Evolutionary conservation across 2,329 filamentous ascomycete genomes (phyloP), one percentile per base, ranked within the genome.

Genomic region (Epichloe hybrida): DNA sequence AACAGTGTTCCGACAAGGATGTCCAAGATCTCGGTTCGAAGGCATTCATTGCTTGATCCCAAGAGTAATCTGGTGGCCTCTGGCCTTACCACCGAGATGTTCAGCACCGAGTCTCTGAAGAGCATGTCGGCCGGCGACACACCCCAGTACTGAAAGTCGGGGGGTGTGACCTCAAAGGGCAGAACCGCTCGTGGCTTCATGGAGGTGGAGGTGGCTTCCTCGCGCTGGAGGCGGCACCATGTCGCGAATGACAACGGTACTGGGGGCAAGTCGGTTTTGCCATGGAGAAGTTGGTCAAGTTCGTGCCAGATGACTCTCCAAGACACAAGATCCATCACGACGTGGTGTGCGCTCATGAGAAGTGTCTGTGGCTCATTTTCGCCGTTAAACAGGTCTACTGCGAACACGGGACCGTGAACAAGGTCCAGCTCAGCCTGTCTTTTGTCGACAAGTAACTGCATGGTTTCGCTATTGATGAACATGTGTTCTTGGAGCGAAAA

Each of bases 321-420:
- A 20, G 73, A 76, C 53, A 75, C 75, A 57, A 76, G 72, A 57
- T 75, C 72, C 36, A 62, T 55, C 17, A 59, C 54, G 2, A 57
- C 37, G 37, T 59, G 56, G 44, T 59, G 58, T 7, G 54, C 52
- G 1, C 48, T 51, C 12, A 57, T 42, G 6, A 57, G 21, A 11
- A 53, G 7, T 17, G 13, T 21, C 8, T 13, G 3, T 12, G 41
- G 12, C n/a, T 13, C 12, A 31, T 43, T n/a, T 11, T 23, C 41
- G 20, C 15, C 41, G 12, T 21, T 27, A 11, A 43, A 27, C 15
- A 43, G 20, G 15, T 43, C 41, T 0, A 43, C 20, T 13, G 41
- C 41, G 23, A 43, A 43, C 13, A 43, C 23, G 12, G 41, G 41
- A 6, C 41, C 41, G 13, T 17, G 17, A 12, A 23, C 23, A 31